Base-by-base conservation (phyloP, 1,139 yeast genomes). In the Protomyces inouyei region DNA sequence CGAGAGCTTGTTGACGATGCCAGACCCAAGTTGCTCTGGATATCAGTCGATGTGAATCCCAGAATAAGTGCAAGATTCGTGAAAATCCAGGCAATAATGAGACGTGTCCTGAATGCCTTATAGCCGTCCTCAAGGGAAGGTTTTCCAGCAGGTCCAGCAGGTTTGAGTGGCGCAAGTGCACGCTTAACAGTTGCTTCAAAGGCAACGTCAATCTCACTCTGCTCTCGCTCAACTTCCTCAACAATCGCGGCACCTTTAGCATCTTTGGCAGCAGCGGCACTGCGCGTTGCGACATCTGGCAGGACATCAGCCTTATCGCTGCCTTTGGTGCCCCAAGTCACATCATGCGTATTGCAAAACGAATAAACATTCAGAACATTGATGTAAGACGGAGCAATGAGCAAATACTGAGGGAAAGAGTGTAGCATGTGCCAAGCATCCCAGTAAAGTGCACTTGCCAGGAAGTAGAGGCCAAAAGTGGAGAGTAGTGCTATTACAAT, bases 281-380 rank as follows among this genome's bases (percentile, higher is more conserved):
- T 82, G 72, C 74, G 79, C 70, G 77, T 77, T 71, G 70, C 73
- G 46, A 77, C 82, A 53, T 83, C 82, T 40, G 90, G 90, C 60
- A 84, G 74, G 32, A 83, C 84, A 67, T 81, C 83, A 0, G 86
- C 84, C 67, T 79, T 81, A 65, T 83, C 83, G 10, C 86, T 88
- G 67, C 98, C 98, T 74, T 88, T 87, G 32, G 93, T 88, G 72
- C 95, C 95, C 95, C 95, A 88, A 0, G 93, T 85, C 60, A 88
- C 86, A 76, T 88, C 95, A 74, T 88, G 92, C 70, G 87, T 86
- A 73, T 88, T 88, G 78, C 95, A 87, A 75, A 88, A 88, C 5
- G 95, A 89, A 73, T 88, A 88, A 66, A 88, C 90, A 72, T 87
- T 88, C 71, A 88, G 79, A 61, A 88, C 87, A 72, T 88, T 88